Evolutionary conservation across 148 eudicot genomes (phyloP).

Genomic region (Chenopodium quinoa): DNA sequence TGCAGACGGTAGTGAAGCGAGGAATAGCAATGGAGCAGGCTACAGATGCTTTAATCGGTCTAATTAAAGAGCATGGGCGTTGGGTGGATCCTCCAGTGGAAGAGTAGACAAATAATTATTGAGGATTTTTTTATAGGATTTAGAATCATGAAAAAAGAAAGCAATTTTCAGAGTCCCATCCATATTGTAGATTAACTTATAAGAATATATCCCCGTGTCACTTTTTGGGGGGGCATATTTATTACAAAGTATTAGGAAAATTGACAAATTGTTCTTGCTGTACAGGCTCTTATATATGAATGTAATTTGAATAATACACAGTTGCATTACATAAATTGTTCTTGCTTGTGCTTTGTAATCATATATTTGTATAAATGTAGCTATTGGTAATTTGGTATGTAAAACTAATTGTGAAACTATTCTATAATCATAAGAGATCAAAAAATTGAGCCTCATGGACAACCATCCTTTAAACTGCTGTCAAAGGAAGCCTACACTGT

Average conservation of each 20-base stretch:
- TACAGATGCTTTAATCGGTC: conserved; percentile 86
- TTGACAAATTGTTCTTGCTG: background rate
- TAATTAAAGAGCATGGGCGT: conserved; percentile 89
- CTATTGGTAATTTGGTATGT: background rate
- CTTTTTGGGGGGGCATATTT: too few species aligned
- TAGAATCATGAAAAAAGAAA: background rate
- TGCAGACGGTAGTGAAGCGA: conserved; percentile 86
- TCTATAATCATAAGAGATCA: too few species aligned
- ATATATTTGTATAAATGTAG: background rate
- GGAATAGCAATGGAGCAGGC: conserved; percentile 89
- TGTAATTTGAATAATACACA: background rate
- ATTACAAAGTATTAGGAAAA: too few species aligned
- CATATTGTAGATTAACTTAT: background rate
- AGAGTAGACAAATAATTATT: conserved; percentile 36
- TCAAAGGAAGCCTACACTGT: too few species aligned
- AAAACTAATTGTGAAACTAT: background rate
- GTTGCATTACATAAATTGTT: background rate
- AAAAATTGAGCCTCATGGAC: too few species aligned
- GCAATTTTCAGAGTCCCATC: background rate
- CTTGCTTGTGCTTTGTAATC: background rate
- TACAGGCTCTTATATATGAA: background rate
- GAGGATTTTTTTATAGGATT: conserved; percentile 9
- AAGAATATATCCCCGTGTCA: background rate
- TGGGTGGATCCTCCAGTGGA: conserved; percentile 92
- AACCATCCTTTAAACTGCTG: too few species aligned